Evolutionary conservation across 495 filamentous ascomycete genomes (phyloP), one percentile per base, ranked within the genome.

Genomic region (Annulohypoxylon nitens): DNA sequence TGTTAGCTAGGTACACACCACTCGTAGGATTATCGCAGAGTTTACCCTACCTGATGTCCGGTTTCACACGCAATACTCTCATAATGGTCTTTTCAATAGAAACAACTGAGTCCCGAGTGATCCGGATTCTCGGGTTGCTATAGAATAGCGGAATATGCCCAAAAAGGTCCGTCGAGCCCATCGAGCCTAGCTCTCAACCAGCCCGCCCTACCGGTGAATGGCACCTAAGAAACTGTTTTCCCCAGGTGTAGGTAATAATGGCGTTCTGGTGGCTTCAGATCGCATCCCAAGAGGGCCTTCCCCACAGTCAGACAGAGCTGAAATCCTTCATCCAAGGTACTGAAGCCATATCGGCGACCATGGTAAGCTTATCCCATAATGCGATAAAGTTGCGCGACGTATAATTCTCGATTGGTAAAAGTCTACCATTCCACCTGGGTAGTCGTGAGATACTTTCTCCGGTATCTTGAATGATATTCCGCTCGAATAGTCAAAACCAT

Each of bases 261-360:
- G 48, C 36, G 33, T 70, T 50, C 12, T 50, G 61, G 1, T 61
- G 47, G 30, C 66, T 47, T 14, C 66, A 39, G 20, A 66, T 74
- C 57, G 67, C 61, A 30, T 70, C 61, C 25, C 62, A 26, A 1
- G 55, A 58, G 41, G 58, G 53, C 55, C 39, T 64, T 41, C 16
- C 65, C 66, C 71, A 70, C 43, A 74, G 43, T 33, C 67, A 58
- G 0, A 61, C 50, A 26, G 25, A 70, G 50, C 67, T 67, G 18
- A 26, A 34, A 34, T 67, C 62, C 8, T 33, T 5, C n/a, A 62
- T 75, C 57, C 63, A 23, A 23, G 20, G 51, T 78, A 92, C 55
- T 82, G 54, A 41, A 18, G 66, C 70, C 37, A 74, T 47, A 50
- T 66, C 70, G 53, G 70, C 68, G 4, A 76, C 16, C 37, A 70